Base-by-base conservation (phyloP, 768 basidiomycete species). In the Tulasnella sp. region DNA sequence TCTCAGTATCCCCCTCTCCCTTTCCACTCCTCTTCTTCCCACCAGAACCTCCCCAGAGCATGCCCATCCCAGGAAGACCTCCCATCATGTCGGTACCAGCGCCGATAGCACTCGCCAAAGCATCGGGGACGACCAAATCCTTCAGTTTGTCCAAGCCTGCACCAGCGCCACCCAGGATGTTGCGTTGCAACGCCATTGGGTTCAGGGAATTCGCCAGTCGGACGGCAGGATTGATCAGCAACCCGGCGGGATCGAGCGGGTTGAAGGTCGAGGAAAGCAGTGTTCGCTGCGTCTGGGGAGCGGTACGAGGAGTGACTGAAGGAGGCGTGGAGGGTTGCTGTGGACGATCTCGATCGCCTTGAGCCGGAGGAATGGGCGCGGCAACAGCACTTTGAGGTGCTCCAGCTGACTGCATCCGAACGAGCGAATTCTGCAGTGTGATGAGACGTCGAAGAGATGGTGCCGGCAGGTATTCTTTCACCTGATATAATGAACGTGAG, bases 41-140 rank as follows among this genome's bases (percentile, higher is more conserved):
- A 19, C 76, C 74, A 4, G 66, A 68, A 43, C 44, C 55, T 22
- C 56, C 64, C 54, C 63, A 62, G n/a, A 31, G 45, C 78, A 43
- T 73, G 76, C 53, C 62, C 60, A 30, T 17, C 19, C 19, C 53
- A 7, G 54, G 54, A 3, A 56, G n/a, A 27, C 22, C 67, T 66
- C 52, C 66, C 62, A 59, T 63, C 34, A 38, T 38, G 5, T 38
- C 34, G 7, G 34, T 38, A 51, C 61, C 65, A 4, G 65, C 68
- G 1, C 85, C 82, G 56, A 98, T 86, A 21, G 91, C 79, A 30
- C 81, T 79, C 27, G 90, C 92, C 12, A 98, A 77, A 2, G 92
- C 87, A 66, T 98, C 96, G 11, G 96, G 96, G 7, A 97, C 73
- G 66, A 99, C 94, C 52, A 98, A 75, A 69, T 97, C 92, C 44